Evolutionary conservation across 768 basidiomycete genomes (phyloP), one percentile per base, ranked within the genome.

Genomic region (Tephrocybe sp.): DNA sequence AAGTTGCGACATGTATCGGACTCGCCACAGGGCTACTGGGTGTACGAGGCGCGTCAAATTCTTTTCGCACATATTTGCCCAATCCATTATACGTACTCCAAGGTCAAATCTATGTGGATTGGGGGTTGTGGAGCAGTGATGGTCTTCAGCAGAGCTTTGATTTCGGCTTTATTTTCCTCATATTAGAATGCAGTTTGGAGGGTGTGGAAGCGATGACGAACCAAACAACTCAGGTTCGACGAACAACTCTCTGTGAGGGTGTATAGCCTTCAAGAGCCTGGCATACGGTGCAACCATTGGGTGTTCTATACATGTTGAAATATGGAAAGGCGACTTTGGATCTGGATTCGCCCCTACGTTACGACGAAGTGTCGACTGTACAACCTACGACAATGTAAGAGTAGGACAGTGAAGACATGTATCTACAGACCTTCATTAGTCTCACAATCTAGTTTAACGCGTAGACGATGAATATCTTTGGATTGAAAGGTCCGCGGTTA

Each of bases 381-480:
- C 75, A 22, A 64, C 65, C 76, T 78, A 53, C 28, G 39, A 25
- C 26, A 22, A 31, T 12, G 35, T 55, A 18, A 31, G 27, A 27
- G 19, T 25, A 40, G 41, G 39, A 24, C 21, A 5, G 19, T 39
- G 28, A 43, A 28, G 12, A 34, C 41, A 21, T 34, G n/a, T 7
- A 15, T 18, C 34, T 11, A 47, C 45, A 51, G 59, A 80, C 81
- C 67, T 74, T 64, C 19, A 82, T 67, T 36, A 82, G 65, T 28
- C 68, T 70, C 26, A 82, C 46, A 43, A 83, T 82, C 80, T 83
- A 45, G 28, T 49, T 49, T 22, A 25, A 25, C 21, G 34, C 15
- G 41, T 26, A 24, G 21, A 35, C 44, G 26, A 49, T 39, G 5
- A 44, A 57, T 19, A 52, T 43, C 6, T n/a, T 28, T 25, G 26